These are phyloP conservation scores for Amphicarpaea edgeworthii DNA, from an alignment of 306 rosid species.

Conservation along the genomic window DNA sequence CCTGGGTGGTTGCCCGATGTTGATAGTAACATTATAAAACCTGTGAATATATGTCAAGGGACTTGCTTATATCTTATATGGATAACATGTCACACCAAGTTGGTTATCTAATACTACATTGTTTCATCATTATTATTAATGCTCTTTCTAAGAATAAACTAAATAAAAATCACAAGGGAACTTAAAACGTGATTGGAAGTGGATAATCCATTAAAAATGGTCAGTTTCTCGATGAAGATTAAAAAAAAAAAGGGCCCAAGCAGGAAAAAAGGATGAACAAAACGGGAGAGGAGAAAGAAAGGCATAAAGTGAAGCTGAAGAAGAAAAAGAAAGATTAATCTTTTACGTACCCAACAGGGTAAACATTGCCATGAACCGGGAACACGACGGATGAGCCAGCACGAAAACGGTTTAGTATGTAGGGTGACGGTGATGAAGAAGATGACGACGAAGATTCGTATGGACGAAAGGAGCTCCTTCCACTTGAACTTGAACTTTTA, in stretches of 20 bases:
- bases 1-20: constrained; percentile 83
- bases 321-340: background rate
- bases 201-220: no score
- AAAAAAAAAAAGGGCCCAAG: no score
- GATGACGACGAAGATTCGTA: constrained; percentile 52
- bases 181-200: no score
- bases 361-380: constrained; percentile 86
- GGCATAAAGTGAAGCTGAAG: constrained; percentile 23
- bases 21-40: constrained; percentile 80
- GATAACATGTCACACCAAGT: background rate
- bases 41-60: constrained; percentile 56
- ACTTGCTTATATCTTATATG: background rate
- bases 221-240: no score
- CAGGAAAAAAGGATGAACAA: constrained; percentile 14
- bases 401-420: constrained; percentile 41
- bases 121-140: background rate
- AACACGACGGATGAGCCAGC: constrained; percentile 70
- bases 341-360: constrained; percentile 79
- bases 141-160: background rate
- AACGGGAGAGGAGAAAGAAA: constrained; percentile 23
- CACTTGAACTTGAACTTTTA: constrained; percentile 39
- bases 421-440: constrained; percentile 26
- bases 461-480: constrained; percentile 54
- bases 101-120: background rate
- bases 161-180: no score